A percentile compares a stretch with the other conserved stretches of the same genome.
Evolutionary conservation across 345 rosid genomes (phyloP).

Genomic region (Cardamine resedifolia): DNA sequence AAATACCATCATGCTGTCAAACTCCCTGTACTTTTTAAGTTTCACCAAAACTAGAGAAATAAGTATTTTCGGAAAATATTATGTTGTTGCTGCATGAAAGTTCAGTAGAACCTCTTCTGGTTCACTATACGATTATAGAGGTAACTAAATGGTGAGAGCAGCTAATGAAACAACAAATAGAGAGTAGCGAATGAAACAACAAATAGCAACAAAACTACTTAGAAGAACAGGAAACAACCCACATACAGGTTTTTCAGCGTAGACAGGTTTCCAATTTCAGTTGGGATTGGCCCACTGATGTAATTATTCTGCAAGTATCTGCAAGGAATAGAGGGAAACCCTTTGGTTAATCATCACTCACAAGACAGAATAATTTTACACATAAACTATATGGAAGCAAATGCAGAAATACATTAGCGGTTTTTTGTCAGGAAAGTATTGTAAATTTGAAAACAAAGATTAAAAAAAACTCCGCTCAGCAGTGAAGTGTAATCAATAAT

Average conservation of each 20-base stretch:
- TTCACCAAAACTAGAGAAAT: neutral
- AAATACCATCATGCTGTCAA: conserved; percentile 10
- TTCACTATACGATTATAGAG: neutral
- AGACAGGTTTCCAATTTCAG: conserved; percentile 83
- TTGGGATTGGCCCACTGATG: conserved; percentile 75
- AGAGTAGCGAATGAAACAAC: no score
- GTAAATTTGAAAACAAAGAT: neutral
- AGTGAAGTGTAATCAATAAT: neutral
- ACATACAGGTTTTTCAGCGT: conserved; percentile 69
- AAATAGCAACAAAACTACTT: neutral
- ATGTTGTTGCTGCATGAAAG: neutral
- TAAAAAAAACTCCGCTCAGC: neutral
- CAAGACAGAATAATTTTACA: conserved; percentile 6
- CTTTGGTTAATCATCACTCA: conserved; percentile 3
- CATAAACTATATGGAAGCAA: neutral
- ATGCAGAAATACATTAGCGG: neutral
- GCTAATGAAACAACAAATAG: neutral
- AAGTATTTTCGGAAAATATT: neutral
- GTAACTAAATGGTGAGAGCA: neutral
- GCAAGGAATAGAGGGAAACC: conserved; percentile 28
- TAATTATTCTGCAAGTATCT: conserved; percentile 94
- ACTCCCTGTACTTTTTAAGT: conserved; percentile 5
- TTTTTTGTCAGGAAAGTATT: neutral
- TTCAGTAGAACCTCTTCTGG: conserved; percentile 20
- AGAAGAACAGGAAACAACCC: conserved; percentile 21